Percentiles rank a stretch among this genome's conserved stretches.
These are phyloP conservation scores for Paracoccidioides lutzii DNA, from an alignment of 2,329 filamentous ascomycete species.

Conservation along the genomic window DNA sequence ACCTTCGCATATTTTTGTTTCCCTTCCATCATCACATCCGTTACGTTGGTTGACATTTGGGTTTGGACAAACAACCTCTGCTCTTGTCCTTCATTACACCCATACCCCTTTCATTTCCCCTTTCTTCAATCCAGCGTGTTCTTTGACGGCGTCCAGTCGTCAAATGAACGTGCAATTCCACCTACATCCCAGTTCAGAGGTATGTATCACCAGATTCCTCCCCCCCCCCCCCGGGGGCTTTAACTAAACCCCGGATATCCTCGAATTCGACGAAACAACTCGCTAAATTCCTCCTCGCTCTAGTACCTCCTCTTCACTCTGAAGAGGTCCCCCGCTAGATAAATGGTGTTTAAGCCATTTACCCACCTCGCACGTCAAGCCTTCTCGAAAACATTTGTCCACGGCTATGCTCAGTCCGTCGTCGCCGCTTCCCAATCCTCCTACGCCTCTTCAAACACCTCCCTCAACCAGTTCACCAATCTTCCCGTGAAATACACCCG, in stretches of 20 bases:
- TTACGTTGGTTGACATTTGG: no score
- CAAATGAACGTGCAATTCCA: slow-evolving; percentile 95
- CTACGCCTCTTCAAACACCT: slow-evolving; percentile 54
- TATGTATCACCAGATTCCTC: slow-evolving; percentile 33
- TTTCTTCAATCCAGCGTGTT: slow-evolving; percentile 53
- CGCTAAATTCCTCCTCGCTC: background rate
- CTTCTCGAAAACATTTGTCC: slow-evolving; percentile 91
- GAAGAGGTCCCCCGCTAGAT: slow-evolving; percentile 58
- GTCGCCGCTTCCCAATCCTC: slow-evolving; percentile 85
- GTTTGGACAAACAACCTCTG: background rate
- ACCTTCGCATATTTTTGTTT: no score
- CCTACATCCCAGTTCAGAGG: slow-evolving; percentile 48
- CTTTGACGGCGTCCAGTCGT: slow-evolving; percentile 77
- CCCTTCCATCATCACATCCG: no score
- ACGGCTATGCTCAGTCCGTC: slow-evolving; percentile 96
- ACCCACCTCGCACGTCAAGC: slow-evolving; percentile 87
- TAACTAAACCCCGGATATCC: background rate
- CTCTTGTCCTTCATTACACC: background rate
- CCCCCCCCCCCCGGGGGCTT: background rate
- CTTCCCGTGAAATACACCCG: slow-evolving; percentile 40
- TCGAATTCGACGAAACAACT: no score
- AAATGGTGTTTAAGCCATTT: slow-evolving; percentile 71
- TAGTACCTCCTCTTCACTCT: slow-evolving; percentile 45
- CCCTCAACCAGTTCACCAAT: slow-evolving; percentile 40
- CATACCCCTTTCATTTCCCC: background rate